Percentiles rank a stretch among this genome's conserved stretches.
Evolutionary conservation across 495 filamentous ascomycete genomes (phyloP).

Genomic region (Lindgomyces ingoldianus): DNA sequence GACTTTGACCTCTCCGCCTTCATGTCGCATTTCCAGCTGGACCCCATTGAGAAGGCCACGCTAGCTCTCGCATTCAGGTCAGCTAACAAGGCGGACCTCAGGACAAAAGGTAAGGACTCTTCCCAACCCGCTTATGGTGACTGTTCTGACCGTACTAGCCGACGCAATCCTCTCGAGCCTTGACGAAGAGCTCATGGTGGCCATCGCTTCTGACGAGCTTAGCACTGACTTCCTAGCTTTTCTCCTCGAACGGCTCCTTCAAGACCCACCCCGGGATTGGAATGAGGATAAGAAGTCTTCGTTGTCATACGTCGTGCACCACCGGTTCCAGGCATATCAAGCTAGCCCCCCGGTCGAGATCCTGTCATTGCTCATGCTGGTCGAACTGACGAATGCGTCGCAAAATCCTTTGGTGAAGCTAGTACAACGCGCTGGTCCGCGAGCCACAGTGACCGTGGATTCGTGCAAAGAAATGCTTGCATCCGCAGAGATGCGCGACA

Average conservation of each 20-base stretch:
- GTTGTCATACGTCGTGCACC: conserved; percentile 64
- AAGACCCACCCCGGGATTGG: conserved; percentile 79
- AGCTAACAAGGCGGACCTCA: conserved; percentile 73
- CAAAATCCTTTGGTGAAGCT: conserved; percentile 68
- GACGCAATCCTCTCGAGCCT: conserved; percentile 79
- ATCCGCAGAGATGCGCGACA: conserved; percentile 64
- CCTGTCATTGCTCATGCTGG: conserved; percentile 70
- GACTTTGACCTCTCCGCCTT: conserved; percentile 94
- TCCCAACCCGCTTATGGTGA: not conserved
- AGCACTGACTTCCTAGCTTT: conserved; percentile 66
- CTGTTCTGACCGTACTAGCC: conserved; percentile 55
- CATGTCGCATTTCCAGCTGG: conserved; percentile 89
- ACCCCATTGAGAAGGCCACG: conserved; percentile 82
- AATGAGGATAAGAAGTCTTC: conserved; percentile 70
- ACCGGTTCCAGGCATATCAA: conserved; percentile 65
- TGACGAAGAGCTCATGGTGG: conserved; percentile 71
- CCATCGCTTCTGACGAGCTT: conserved; percentile 60
- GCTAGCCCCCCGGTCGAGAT: conserved; percentile 69
- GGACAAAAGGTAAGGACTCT: conserved; percentile 73
- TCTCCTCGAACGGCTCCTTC: conserved; percentile 77
- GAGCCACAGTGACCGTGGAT: conserved; percentile 56
- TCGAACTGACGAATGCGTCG: conserved; percentile 64
- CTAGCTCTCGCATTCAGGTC: conserved; percentile 86
- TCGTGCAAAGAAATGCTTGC: conserved; percentile 64
- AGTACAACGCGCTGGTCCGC: conserved; percentile 73